Evolutionary conservation across 352 stramenopile genomes (phyloP).

Genomic region (Pythium graminicola): DNA sequence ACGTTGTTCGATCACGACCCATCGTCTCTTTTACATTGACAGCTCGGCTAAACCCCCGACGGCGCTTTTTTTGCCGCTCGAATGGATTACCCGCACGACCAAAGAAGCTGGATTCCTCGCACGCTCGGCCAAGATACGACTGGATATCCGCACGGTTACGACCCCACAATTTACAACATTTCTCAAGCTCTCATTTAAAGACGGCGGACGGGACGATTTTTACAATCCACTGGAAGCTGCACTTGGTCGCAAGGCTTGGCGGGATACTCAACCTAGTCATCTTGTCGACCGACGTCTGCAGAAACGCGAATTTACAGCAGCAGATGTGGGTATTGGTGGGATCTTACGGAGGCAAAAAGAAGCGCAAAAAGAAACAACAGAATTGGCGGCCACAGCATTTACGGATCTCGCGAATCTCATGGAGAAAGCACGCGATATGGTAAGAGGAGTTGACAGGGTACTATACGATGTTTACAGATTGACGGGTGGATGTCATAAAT

Average conservation of each 20-base stretch:
- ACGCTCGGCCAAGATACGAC: slow-evolving; percentile 75
- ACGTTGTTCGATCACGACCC: slow-evolving; percentile 74
- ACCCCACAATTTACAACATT: slow-evolving; percentile 44
- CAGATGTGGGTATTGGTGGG: slow-evolving; percentile 71
- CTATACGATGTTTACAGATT: too few relatives aligned
- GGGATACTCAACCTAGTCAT: slow-evolving; percentile 68
- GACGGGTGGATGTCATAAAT: too few relatives aligned
- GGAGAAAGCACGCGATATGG: slow-evolving; percentile 87
- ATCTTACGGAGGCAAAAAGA: slow-evolving; percentile 78
- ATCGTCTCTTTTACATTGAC: slow-evolving; percentile 81
- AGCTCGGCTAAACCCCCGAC: slow-evolving; percentile 40
- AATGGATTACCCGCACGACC: slow-evolving; percentile 59
- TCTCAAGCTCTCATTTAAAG: slow-evolving; percentile 85
- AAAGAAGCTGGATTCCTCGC: slow-evolving; percentile 82
- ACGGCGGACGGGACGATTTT: slow-evolving; percentile 78
- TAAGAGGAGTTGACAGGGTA: too few relatives aligned
- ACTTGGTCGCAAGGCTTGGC: slow-evolving; percentile 64
- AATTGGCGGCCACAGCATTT: slow-evolving; percentile 78
- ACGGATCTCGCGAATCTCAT: slow-evolving; percentile 89
- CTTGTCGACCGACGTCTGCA: slow-evolving; percentile 65
- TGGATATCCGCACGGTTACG: slow-evolving; percentile 48
- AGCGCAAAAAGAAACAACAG: slow-evolving; percentile 71
- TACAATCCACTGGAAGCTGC: slow-evolving; percentile 66
- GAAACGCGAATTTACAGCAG: slow-evolving; percentile 71
- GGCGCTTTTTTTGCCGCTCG: slow-evolving; percentile 62